Conservation (phyloP, 768 basidiomycete genomes). For the Lepiota brunneoincarnata region DNA sequence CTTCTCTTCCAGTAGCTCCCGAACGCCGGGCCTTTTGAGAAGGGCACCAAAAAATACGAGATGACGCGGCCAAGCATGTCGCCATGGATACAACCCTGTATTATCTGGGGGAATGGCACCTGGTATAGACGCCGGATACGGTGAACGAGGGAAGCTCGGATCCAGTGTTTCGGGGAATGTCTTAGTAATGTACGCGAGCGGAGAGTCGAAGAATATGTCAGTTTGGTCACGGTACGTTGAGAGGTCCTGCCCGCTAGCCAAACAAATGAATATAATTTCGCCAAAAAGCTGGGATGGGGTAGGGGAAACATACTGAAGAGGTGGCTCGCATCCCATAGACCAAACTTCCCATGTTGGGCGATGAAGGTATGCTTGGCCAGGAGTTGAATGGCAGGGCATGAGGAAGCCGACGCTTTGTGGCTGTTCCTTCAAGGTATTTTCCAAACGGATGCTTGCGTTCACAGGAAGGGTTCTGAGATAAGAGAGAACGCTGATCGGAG, state of each 20-base stretch:
- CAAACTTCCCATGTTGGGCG: constrained; percentile 61
- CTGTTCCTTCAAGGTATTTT: constrained; percentile 15
- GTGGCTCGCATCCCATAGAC: constrained; percentile 93
- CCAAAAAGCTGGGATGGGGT: neutral
- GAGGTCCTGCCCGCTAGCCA: constrained; percentile 46
- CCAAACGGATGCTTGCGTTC: constrained; percentile 32
- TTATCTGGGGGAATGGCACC: constrained; percentile 31
- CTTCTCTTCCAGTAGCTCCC: constrained; percentile 39
- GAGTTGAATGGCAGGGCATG: constrained; percentile 97
- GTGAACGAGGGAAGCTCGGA: constrained; percentile 61
- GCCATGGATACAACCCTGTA: constrained; percentile 43
- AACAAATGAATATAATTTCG: constrained; percentile 7
- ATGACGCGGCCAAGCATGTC: constrained; percentile 79
- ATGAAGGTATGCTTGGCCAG: constrained; percentile 88
- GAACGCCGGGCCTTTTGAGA: constrained; percentile 50
- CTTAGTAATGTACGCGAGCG: constrained; percentile 56
- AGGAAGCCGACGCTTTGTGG: constrained; percentile 64
- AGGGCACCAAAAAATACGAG: constrained; percentile 84
- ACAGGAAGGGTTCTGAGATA: constrained; percentile 57
- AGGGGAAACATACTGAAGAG: constrained; percentile 59
- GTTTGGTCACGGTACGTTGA: constrained; percentile 76
- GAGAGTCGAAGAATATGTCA: constrained; percentile 74
- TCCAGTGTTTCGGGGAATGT: constrained; percentile 70
- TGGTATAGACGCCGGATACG: constrained; percentile 50
- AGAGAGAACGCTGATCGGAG: constrained; percentile 73